phyloP scores from a whole-genome alignment of 106 monocot species.

The Apostasia shenzhenica region DNA sequence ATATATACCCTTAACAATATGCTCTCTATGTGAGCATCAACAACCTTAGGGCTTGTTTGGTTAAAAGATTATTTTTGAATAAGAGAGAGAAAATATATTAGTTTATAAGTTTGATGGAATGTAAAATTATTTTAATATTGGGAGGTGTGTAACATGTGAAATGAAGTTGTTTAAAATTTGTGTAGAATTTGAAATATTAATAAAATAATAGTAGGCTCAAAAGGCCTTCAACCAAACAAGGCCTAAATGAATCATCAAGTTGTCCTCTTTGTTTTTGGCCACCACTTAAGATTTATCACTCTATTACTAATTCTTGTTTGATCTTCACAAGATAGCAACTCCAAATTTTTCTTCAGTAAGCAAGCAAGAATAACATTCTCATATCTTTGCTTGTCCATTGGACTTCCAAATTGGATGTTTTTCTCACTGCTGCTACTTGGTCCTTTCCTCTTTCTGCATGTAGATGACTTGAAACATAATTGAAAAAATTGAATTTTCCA shows the following conservation, averaged over 20 bases:
- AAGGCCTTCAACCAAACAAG: too few relatives aligned
- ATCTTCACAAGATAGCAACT: slow-evolving; percentile 80
- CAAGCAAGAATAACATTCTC: slow-evolving; percentile 83
- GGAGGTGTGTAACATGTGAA: too few relatives aligned
- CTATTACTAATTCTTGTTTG: slow-evolving; percentile 95
- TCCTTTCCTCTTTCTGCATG: too few relatives aligned
- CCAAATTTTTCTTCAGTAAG: slow-evolving; percentile 77
- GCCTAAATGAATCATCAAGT: slow-evolving; percentile 86
- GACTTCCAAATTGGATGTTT: slow-evolving; percentile 86
- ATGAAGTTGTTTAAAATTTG: too few relatives aligned
- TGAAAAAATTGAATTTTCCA: too few relatives aligned
- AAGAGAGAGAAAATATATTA: too few relatives aligned
- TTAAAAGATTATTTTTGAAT: too few relatives aligned
- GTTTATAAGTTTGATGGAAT: too few relatives aligned
- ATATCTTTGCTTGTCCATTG: slow-evolving; percentile 70
- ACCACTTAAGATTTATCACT: slow-evolving; percentile 89
- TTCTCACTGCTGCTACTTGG: slow-evolving; percentile 63
- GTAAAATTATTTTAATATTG: too few relatives aligned
- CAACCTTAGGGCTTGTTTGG: slow-evolving; percentile 24
- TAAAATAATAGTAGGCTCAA: too few relatives aligned
- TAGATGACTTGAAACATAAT: too few relatives aligned
- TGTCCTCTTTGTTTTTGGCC: slow-evolving; percentile 97
- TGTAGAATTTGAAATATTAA: too few relatives aligned
- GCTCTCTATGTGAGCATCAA: slow-evolving; percentile 93
- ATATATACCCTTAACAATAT: slow-evolving; percentile 88